Conservation (phyloP, 768 basidiomycete genomes). For the Podaxis sp. region DNA sequence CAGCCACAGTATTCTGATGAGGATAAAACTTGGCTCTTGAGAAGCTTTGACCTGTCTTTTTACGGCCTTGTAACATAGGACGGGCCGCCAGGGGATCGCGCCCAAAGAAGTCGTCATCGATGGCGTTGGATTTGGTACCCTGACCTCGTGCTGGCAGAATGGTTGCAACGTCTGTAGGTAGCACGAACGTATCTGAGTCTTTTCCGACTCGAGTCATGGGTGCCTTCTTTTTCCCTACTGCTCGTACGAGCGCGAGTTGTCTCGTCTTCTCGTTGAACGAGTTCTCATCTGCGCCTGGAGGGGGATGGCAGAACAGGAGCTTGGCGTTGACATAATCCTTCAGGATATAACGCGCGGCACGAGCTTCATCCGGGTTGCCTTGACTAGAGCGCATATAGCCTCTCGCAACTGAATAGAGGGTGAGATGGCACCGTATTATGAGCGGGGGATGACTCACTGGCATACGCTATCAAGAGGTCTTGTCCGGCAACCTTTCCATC, state of each 20-base stretch:
- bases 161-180: slow-evolving; percentile 30
- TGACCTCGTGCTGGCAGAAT: slow-evolving; percentile 30
- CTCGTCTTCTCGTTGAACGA: slow-evolving; percentile 77
- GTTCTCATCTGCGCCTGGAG: slow-evolving; percentile 66
- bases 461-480: slow-evolving; percentile 84
- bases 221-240: slow-evolving; percentile 82
- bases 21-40: slow-evolving; percentile 70
- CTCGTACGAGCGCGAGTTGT: slow-evolving; percentile 54
- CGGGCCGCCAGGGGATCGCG: slow-evolving; percentile 49
- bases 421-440: neutral
- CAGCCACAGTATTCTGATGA: slow-evolving; percentile 77
- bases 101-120: slow-evolving; percentile 87
- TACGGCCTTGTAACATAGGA: slow-evolving; percentile 63
- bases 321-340: slow-evolving; percentile 98
- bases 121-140: slow-evolving; percentile 57
- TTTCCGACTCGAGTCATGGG: slow-evolving; percentile 85
- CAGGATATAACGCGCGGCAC: slow-evolving; percentile 86
- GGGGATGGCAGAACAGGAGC: slow-evolving; percentile 86
- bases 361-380: slow-evolving; percentile 96
- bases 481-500: slow-evolving; percentile 73
- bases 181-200: slow-evolving; percentile 80
- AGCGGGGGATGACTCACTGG: slow-evolving; percentile 63
- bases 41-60: slow-evolving; percentile 57
- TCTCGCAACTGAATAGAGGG: slow-evolving; percentile 70
- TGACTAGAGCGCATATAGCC: slow-evolving; percentile 93